phyloP scores from a whole-genome alignment of 2,329 filamentous ascomycete species.

The Aureobasidium pullulans region DNA sequence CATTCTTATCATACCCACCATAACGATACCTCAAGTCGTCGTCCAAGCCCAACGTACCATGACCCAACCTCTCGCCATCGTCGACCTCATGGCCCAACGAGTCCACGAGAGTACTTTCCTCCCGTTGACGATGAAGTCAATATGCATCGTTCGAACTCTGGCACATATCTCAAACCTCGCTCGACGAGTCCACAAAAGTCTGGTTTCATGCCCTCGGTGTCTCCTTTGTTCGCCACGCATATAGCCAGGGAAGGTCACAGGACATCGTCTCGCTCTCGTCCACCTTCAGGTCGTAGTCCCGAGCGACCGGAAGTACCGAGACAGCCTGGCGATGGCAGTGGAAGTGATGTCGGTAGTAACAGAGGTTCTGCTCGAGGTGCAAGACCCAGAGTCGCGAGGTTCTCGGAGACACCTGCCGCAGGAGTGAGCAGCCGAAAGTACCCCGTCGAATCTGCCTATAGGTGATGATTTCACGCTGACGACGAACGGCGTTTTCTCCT shows the following conservation, averaged over 20 bases:
- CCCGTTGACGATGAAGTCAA: conserved; percentile 15
- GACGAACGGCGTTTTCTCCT: no score
- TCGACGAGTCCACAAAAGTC: conserved; percentile 18
- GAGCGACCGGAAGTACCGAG: background rate
- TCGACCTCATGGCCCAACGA: conserved; percentile 35
- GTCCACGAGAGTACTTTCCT: conserved; percentile 25
- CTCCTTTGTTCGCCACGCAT: conserved; percentile 41
- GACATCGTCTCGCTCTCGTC: conserved; percentile 8
- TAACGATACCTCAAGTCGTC: conserved; percentile 17
- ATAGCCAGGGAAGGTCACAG: conserved; percentile 26
- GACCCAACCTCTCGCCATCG: conserved; percentile 16
- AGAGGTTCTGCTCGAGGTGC: background rate
- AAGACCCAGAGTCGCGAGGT: background rate
- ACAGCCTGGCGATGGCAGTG: conserved; percentile 2
- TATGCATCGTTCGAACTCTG: conserved; percentile 15
- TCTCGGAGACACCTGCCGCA: background rate
- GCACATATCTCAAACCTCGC: conserved; percentile 17
- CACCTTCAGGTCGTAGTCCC: conserved; percentile 4
- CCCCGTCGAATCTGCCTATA: conserved; percentile 7
- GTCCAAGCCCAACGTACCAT: conserved; percentile 1
- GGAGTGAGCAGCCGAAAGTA: background rate
- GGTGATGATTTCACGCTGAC: background rate
- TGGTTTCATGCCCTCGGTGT: conserved; percentile 37
- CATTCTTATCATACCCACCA: conserved; percentile 29
- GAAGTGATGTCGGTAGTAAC: background rate